A percentile compares a stretch with the other conserved stretches of the same genome.
These are phyloP conservation scores for Paramecium pentaurelia DNA, from an alignment of 73 alveolate species.

Conservation along the genomic window DNA sequence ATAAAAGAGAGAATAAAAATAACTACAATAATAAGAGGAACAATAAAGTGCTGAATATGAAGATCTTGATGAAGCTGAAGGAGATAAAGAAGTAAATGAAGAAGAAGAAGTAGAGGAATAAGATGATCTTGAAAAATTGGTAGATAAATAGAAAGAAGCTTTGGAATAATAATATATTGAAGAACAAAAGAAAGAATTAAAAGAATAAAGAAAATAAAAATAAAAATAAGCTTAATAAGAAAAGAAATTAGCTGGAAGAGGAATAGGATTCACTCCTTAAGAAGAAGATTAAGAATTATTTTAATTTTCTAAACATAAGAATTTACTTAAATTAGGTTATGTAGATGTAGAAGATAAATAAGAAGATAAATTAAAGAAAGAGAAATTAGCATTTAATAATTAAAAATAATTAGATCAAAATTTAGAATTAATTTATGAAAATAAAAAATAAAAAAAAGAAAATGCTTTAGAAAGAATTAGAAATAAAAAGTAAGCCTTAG, in stretches of 20 bases:
- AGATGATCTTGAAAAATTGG: conserved; percentile 71
- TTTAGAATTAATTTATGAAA: conserved; percentile 30
- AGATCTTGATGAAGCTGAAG: conserved; percentile 63
- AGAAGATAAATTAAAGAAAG: background rate
- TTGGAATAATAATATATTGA: conserved; percentile 43
- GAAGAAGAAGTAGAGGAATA: conserved; percentile 72
- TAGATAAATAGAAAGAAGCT: conserved; percentile 55
- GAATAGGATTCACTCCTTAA: conserved; percentile 15
- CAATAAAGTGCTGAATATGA: conserved; percentile 71
- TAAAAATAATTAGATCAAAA: conserved; percentile 24
- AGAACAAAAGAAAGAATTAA: conserved; percentile 56
- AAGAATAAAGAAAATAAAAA: conserved; percentile 50
- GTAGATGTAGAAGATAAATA: background rate
- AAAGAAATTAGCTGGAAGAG: conserved; percentile 1
- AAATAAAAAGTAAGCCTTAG: background rate
- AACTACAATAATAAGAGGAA: conserved; percentile 52
- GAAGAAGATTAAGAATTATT: conserved; percentile 62
- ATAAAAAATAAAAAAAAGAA: background rate
- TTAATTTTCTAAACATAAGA: conserved; percentile 43
- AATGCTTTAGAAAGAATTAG: background rate
- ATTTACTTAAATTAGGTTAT: conserved; percentile 1
- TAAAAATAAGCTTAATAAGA: background rate
- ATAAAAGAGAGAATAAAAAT: conserved; percentile 49
- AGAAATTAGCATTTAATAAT: background rate
- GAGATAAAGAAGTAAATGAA: conserved; percentile 51